Evolutionary conservation across 129 eudicot genomes (phyloP), one percentile per base, ranked within the genome.

Genomic region (Daucus carota): DNA sequence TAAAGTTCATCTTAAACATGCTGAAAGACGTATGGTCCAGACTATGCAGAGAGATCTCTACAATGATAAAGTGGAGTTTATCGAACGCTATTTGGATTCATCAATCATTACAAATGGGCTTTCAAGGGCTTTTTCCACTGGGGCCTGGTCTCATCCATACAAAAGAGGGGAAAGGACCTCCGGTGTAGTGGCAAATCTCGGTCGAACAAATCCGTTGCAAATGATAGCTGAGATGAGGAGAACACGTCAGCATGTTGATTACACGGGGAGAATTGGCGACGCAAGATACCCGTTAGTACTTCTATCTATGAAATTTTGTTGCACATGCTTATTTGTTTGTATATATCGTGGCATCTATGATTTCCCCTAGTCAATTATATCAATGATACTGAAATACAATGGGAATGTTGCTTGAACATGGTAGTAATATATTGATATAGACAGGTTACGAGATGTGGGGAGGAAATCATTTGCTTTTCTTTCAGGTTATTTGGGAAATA

Each of bases 201-300:
- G 96, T 74, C 82, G 98, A 66, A 89, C 96, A 12, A 94, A 94
- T 83, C 97, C 98, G 2, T 80, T 91, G 74, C 98, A 91, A 72
- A 80, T 84, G 75, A 84, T 79, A 38, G 86, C 93, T 78, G 98
- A 93, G 71, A 85, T 91, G 96, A 89, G 98, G 78, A 91, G 90
- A 81, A 81, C 90, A 18, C 92, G 97, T 17, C 98, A 88, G 79
- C 96, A 88, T 80, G 95, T 92, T 44, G 63, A 77, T 41, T 93
- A 93, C 83, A 87, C 96, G 6, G 97, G 98, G 42, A 87, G 88
- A 78, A 96, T 86, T 82, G 97, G 97, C 15, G 98, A 89, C 80
- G 97, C 97, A 22, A 83, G 98, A 89, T 94, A 94, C 84, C 98
- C 97, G 98, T 93, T 86, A 87, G 97, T 83, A 43, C 66, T n/a